Percentiles rank a stretch among this genome's conserved stretches.
These are phyloP conservation scores for Populus tremula DNA, from an alignment of 345 rosid species.

Conservation along the genomic window DNA sequence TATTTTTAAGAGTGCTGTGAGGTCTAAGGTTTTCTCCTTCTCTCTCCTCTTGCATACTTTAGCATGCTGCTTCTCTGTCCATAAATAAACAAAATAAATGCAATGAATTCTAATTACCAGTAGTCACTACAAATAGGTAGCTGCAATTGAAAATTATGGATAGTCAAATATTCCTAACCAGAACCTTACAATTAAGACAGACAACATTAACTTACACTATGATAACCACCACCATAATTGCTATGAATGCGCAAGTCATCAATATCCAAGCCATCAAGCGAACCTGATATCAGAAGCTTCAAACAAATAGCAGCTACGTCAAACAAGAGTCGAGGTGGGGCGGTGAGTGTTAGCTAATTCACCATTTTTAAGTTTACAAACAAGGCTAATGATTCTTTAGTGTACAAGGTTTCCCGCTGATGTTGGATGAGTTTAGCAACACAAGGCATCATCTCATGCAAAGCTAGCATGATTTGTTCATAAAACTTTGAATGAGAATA, in stretches of 20 bases:
- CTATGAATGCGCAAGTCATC: slow-evolving; percentile 79
- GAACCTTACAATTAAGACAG: neutral
- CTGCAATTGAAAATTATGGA: slow-evolving; percentile 3
- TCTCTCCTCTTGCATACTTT: neutral
- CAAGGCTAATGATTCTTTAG: neutral
- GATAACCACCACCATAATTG: slow-evolving; percentile 89
- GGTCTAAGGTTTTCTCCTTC: neutral
- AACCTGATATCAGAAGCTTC: slow-evolving; percentile 94
- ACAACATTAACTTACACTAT: slow-evolving; percentile 49
- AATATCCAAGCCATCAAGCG: slow-evolving; percentile 94
- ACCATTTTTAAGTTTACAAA: neutral
- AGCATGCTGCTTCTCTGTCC: neutral
- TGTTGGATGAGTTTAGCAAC: neutral
- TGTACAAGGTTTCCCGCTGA: neutral
- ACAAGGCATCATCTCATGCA: neutral
- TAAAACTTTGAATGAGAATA: slow-evolving; percentile 21
- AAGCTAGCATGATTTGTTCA: neutral
- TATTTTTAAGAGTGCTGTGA: neutral
- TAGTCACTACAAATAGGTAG: neutral
- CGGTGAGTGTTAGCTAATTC: too few species aligned
- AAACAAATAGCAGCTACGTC: slow-evolving; percentile 23
- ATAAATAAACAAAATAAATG: neutral
- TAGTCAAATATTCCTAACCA: neutral
- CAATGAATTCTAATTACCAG: neutral
- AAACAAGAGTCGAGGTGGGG: neutral